Conservation (phyloP, 345 rosid genomes). For the Eutrema japonicum region DNA sequence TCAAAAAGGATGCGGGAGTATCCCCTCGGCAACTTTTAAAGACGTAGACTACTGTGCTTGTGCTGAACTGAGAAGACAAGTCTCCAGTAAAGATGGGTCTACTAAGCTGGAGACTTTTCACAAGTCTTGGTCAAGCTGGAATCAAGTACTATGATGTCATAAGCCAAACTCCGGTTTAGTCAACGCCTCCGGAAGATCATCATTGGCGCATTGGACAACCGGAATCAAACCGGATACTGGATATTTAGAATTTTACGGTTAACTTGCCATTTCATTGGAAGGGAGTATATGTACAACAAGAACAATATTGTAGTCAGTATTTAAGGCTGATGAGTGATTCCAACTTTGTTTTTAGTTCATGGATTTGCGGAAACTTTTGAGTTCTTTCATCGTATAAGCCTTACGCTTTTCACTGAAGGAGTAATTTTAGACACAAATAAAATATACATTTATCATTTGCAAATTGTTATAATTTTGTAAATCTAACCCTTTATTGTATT, state of each 20-base stretch:
- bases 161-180: conserved; percentile 13
- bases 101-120: conserved; percentile 49
- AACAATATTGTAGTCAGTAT: not conserved
- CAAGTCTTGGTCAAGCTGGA: conserved; percentile 48
- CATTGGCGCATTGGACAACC: not conserved
- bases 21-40: conserved; percentile 45
- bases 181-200: conserved; percentile 1
- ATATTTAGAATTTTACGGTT: not conserved
- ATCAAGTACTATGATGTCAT: conserved; percentile 37
- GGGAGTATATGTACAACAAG: not conserved
- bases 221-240: conserved; percentile 5
- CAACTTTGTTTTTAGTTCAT: not conserved
- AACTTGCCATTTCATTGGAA: not conserved
- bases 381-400: not conserved
- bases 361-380: not conserved
- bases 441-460: not conserved
- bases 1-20: too few species aligned
- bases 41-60: conserved; percentile 65
- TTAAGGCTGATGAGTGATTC: conserved; percentile 8
- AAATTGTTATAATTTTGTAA: not conserved
- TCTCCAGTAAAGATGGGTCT: conserved; percentile 38
- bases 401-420: not conserved
- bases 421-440: not conserved
- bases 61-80: conserved; percentile 59
- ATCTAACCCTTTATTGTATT: not conserved